These are phyloP conservation scores for Fallopia convolvulus DNA, from an alignment of 148 eudicot species.

Conservation along the genomic window DNA sequence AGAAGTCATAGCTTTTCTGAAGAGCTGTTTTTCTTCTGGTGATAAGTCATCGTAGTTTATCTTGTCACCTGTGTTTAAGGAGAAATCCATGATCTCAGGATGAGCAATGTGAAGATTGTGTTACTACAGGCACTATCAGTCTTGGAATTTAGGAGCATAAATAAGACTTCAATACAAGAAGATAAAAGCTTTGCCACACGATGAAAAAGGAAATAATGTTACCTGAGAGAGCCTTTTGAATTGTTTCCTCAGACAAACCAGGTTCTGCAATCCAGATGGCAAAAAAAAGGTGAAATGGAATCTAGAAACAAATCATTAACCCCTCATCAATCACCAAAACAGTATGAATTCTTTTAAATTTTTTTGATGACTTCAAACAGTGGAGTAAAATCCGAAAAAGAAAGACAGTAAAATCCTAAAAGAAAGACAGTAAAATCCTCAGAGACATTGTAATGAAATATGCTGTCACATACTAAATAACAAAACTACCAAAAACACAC, in stretches of 20 bases:
- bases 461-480: background rate
- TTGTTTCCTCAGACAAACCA: constrained; percentile 65
- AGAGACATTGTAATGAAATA: background rate
- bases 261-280: constrained; percentile 32
- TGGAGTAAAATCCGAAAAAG: background rate
- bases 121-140: background rate
- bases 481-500: background rate
- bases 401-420: background rate
- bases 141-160: background rate
- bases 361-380: too few species aligned
- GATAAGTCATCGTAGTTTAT: constrained; percentile 57
- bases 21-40: constrained; percentile 56
- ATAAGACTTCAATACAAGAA: background rate
- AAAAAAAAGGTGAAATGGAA: background rate
- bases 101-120: background rate
- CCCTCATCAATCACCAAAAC: background rate
- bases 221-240: constrained; percentile 80
- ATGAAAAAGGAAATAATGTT: background rate
- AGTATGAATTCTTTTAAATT: background rate
- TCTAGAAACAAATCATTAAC: background rate
- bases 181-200: background rate
- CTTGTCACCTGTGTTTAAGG: constrained; percentile 33
- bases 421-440: background rate
- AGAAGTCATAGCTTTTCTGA: constrained; percentile 66
- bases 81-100: background rate